Percentiles rank a stretch among this genome's conserved stretches.
Conservation (phyloP, 2,329 filamentous ascomycete species). For the Bipolaris sorokiniana region DNA sequence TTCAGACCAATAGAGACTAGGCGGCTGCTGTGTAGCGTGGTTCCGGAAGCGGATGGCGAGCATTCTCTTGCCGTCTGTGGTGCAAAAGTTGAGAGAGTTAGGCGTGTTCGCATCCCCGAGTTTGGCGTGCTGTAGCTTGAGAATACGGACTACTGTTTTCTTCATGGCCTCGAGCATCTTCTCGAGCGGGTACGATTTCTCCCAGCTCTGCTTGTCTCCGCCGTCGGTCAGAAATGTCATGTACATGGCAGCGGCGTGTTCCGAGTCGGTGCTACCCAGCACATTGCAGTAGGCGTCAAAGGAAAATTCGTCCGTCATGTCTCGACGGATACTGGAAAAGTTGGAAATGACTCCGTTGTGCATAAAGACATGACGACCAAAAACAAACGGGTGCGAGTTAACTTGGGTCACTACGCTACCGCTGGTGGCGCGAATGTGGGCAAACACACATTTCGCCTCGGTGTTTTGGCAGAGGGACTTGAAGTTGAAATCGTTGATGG, state of each 20-base stretch:
- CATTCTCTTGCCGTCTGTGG: conserved; percentile 58
- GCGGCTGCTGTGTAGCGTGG: conserved; percentile 59
- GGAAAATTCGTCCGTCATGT: conserved; percentile 54
- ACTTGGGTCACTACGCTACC: conserved; percentile 57
- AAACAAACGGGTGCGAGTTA: conserved; percentile 63
- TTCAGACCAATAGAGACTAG: conserved; percentile 58
- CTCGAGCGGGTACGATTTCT: conserved; percentile 50
- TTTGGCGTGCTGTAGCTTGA: conserved; percentile 53
- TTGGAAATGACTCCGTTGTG: conserved; percentile 61
- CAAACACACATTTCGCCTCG: conserved; percentile 57
- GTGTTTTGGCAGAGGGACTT: conserved; percentile 60
- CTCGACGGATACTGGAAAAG: conserved; percentile 56
- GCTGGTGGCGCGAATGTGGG: conserved; percentile 60
- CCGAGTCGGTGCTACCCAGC: conserved; percentile 60
- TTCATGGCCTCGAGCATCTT: conserved; percentile 57
- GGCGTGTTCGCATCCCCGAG: conserved; percentile 51
- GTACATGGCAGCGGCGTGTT: conserved; percentile 59
- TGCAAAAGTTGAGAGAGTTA: conserved; percentile 60
- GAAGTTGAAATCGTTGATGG: conserved; percentile 62
- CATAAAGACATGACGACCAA: conserved; percentile 62
- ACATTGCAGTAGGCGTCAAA: conserved; percentile 58
- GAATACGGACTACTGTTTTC: conserved; percentile 55
- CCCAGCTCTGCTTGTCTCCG: conserved; percentile 50
- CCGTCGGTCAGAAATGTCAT: conserved; percentile 54
- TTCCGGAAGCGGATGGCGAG: conserved; percentile 61